Percentiles rank a stretch among this genome's conserved stretches.
These are phyloP conservation scores for Cladophialophora carrionii DNA, from an alignment of 2,329 filamentous ascomycete species.

Conservation along the genomic window DNA sequence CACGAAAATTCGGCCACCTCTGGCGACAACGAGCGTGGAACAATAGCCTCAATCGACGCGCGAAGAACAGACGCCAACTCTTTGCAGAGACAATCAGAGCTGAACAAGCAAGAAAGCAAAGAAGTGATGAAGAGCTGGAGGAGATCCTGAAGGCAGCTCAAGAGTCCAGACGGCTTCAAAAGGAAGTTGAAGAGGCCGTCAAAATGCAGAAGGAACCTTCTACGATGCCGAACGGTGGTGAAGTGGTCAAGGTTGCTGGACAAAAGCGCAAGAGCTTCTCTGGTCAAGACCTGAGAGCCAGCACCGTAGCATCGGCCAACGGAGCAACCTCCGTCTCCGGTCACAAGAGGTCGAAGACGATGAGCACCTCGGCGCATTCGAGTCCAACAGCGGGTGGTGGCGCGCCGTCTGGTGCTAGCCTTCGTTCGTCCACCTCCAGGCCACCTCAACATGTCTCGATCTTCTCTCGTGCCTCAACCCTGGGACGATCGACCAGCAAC, in stretches of 20 bases:
- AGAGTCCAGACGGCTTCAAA: conserved; percentile 34
- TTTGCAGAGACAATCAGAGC: conserved; percentile 38
- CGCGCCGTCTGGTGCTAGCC: not conserved
- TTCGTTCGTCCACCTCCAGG: conserved; percentile 11
- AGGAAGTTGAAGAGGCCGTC: conserved; percentile 27
- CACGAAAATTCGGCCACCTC: conserved; percentile 43
- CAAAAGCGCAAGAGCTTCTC: conserved; percentile 49
- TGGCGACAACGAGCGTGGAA: conserved; percentile 47
- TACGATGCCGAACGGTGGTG: conserved; percentile 6
- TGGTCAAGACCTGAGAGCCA: conserved; percentile 79
- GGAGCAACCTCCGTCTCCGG: conserved; percentile 14
- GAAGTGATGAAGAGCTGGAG: conserved; percentile 34
- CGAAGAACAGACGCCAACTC: conserved; percentile 44
- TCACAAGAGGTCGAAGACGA: conserved; percentile 39
- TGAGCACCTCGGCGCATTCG: conserved; percentile 27
- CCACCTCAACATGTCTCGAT: conserved; percentile 23
- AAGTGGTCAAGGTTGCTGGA: conserved; percentile 31
- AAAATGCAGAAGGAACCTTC: conserved; percentile 6
- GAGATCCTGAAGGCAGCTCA: conserved; percentile 33
- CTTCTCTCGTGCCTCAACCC: conserved; percentile 23
- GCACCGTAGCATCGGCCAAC: conserved; percentile 48
- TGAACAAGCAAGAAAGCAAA: conserved; percentile 33
- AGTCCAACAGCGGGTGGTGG: not conserved
- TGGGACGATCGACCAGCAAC: conserved; percentile 33
- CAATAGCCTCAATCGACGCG: conserved; percentile 43